Evolutionary conservation across 1,284 basidiomycete species (phyloP).

Genomic region (Ustilago vetiveriae): DNA sequence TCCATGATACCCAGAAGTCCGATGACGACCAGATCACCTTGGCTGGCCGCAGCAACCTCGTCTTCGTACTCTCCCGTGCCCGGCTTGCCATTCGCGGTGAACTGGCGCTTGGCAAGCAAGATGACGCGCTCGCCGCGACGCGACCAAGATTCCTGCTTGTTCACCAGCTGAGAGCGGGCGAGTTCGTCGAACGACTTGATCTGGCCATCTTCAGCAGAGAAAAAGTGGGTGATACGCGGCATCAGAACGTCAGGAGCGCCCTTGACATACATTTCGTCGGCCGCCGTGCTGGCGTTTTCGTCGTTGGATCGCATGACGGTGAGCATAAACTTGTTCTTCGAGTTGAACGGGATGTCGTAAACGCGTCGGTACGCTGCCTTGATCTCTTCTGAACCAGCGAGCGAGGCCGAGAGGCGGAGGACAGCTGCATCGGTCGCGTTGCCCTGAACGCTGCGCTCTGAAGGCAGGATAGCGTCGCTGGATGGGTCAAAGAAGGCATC

Average conservation of each 20-base stretch:
- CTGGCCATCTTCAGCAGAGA: constrained; percentile 27
- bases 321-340: constrained; percentile 77
- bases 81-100: constrained; percentile 44
- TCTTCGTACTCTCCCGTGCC: constrained; percentile 31
- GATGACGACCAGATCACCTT: constrained; percentile 71
- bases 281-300: constrained; percentile 58
- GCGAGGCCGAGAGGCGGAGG: constrained; percentile 73
- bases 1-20: constrained; percentile 76
- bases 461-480: constrained; percentile 24
- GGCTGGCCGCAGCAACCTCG: constrained; percentile 56
- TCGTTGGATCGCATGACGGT: constrained; percentile 67
- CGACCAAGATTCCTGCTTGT: constrained; percentile 69
- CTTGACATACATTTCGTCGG: constrained; percentile 52
- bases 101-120: constrained; percentile 68
- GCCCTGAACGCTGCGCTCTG: constrained; percentile 71
- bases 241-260: constrained; percentile 67
- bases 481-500: constrained; percentile 72
- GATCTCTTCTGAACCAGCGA: constrained; percentile 66
- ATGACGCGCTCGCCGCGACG: constrained; percentile 75
- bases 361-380: constrained; percentile 67
- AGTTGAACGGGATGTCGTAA: constrained; percentile 72
- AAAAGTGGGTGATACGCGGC: constrained; percentile 64
- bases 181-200: constrained; percentile 20
- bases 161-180: constrained; percentile 27
- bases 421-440: constrained; percentile 76